Evolutionary conservation across 2,329 filamentous ascomycete species (phyloP), one percentile per base, ranked within the genome.

Genomic region (Sphaceloma murrayae): DNA sequence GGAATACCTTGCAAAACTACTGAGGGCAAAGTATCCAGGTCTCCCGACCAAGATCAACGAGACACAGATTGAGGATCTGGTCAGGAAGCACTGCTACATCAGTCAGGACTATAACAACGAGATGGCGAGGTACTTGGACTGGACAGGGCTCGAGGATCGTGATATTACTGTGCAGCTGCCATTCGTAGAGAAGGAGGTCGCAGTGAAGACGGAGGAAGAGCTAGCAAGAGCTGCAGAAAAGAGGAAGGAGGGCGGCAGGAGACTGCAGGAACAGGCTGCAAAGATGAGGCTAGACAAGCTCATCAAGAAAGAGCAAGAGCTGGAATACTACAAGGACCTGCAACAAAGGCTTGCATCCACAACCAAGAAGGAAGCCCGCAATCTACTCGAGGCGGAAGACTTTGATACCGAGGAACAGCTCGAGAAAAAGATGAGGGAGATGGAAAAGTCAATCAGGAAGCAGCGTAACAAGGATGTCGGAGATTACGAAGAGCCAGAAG

Each of bases 241-340:
- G 60, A 86, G 94, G 58, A 94, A 93, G 61, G 91, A 98, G 64
- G 91, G 86, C 53, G 91, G 91, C 0, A 74, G 91, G 51, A 74
- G 93, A 34, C 61, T 98, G 18, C 91, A 98, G 62, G 87, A 95
- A 56, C 91, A 98, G 63, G 91, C 91, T 0, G 89, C 89, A 7
- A 96, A 94, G 64, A 94, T 95, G 86, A 81, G 91, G 5, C 68
- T 98, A 1, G 91, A 98, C 52, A 94, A 94, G 58, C 70, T 98
- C 34, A 85, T 96, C 60, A 84, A 85, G 58, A 98, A 98, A 63
- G 91, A 98, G 64, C 80, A 94, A 58, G 88, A 96, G 59, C 68
- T 96, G 1, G 88, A 94, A 54, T 95, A 94, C 63, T 95, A 88
- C 69, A 87, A 86, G 58, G 77, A 86, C 48, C 67, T 98, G 3